These are phyloP conservation scores for Sclerospora graminicola DNA, from an alignment of 352 stramenopile species.

Conservation along the genomic window DNA sequence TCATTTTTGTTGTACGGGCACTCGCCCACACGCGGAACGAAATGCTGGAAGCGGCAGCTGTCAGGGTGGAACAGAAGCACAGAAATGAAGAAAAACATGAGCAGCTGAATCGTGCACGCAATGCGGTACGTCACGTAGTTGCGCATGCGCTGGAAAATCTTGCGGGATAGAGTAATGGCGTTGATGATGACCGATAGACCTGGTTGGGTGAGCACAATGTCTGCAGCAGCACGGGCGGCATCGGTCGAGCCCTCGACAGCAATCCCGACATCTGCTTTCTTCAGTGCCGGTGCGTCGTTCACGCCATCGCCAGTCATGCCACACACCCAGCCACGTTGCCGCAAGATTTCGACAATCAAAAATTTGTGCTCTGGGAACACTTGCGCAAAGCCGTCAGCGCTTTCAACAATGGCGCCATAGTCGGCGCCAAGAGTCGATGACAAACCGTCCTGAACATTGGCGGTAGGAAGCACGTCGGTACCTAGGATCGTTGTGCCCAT, in stretches of 20 bases:
- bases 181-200: constrained; percentile 89
- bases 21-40: constrained; percentile 34
- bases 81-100: constrained; percentile 91
- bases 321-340: constrained; percentile 58
- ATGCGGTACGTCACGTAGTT: constrained; percentile 94
- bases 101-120: constrained; percentile 85
- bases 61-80: constrained; percentile 84
- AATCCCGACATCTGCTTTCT: constrained; percentile 68
- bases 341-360: constrained; percentile 82
- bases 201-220: constrained; percentile 91
- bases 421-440: constrained; percentile 40
- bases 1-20: constrained; percentile 44
- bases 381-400: constrained; percentile 90
- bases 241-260: constrained; percentile 80
- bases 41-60: constrained; percentile 63
- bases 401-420: constrained; percentile 83
- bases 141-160: constrained; percentile 91
- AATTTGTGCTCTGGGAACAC: constrained; percentile 91
- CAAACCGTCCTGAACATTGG: constrained; percentile 49
- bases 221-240: constrained; percentile 82
- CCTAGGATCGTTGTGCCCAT: constrained; percentile 85
- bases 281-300: constrained; percentile 55
- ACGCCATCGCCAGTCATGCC: constrained; percentile 77
- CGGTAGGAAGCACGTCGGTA: constrained; percentile 57
- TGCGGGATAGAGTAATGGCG: constrained; percentile 83